phyloP scores from a whole-genome alignment of 768 basidiomycete species.

The Xerocomus spinulosus region DNA sequence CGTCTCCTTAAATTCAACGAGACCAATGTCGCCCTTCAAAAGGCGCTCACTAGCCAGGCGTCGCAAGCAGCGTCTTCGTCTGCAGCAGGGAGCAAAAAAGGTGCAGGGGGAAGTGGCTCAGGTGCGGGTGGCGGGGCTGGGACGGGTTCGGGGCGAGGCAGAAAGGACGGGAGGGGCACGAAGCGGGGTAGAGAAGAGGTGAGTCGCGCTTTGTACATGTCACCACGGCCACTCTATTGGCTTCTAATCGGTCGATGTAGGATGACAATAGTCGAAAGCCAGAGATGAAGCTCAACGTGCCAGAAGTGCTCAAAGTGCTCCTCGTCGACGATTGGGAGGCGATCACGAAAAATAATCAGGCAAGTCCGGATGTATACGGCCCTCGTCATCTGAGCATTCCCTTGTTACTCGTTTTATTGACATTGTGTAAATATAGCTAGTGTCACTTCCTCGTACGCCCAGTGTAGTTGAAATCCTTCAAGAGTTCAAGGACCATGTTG shows the following conservation, averaged over 20 bases:
- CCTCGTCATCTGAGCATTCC: neutral
- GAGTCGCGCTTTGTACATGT: too few relatives aligned
- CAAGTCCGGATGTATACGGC: constrained; percentile 24
- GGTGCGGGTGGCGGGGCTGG: constrained; percentile 26
- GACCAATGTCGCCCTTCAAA: constrained; percentile 72
- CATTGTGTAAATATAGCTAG: constrained; percentile 53
- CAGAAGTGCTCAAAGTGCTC: constrained; percentile 82
- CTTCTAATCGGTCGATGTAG: constrained; percentile 33
- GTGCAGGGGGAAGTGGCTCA: constrained; percentile 17
- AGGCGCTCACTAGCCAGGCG: constrained; percentile 49
- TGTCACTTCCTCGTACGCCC: constrained; percentile 76
- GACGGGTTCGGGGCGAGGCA: constrained; percentile 27
- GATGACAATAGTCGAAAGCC: constrained; percentile 76
- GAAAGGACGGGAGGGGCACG: constrained; percentile 65
- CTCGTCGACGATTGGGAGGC: constrained; percentile 98
- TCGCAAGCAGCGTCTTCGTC: constrained; percentile 40
- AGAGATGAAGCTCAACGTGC: constrained; percentile 87
- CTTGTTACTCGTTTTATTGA: neutral
- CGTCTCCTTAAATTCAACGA: constrained; percentile 86
- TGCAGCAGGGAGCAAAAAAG: constrained; percentile 25
- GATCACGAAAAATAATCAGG: constrained; percentile 92
- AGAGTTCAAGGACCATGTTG: constrained; percentile 68
- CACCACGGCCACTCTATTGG: too few relatives aligned
- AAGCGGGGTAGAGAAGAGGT: constrained; percentile 77
- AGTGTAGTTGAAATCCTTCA: constrained; percentile 72